Conservation (phyloP, 1,284 basidiomycete species). For the Ceratobasidium sp. region DNA sequence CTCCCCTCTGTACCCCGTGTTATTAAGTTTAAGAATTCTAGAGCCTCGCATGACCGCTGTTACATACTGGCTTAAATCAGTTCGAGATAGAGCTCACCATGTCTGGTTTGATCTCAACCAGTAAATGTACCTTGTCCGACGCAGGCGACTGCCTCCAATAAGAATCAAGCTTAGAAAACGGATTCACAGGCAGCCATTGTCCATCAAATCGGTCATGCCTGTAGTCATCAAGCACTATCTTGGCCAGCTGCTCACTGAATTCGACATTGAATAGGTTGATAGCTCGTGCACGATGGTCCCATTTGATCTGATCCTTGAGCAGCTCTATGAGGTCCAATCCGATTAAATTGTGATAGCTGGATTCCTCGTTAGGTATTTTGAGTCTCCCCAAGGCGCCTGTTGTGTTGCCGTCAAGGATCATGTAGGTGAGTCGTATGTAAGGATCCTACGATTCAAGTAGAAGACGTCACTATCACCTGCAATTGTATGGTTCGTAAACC, state of each 20-base stretch:
- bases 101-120: background rate
- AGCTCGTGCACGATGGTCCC: background rate
- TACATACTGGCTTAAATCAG: too few relatives aligned
- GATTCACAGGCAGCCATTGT: background rate
- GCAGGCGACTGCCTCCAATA: background rate
- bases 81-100: background rate
- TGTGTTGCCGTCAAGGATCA: background rate
- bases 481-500: background rate
- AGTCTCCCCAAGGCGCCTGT: background rate
- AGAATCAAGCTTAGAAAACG: background rate
- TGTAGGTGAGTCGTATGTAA: background rate
- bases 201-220: background rate
- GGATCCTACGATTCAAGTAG: background rate
- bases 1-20: too few relatives aligned
- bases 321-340: background rate
- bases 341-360: background rate
- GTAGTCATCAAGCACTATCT: background rate
- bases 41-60: too few relatives aligned
- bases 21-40: too few relatives aligned
- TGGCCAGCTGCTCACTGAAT: background rate
- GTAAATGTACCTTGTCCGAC: background rate
- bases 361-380: background rate
- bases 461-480: background rate
- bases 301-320: background rate
- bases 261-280: background rate